These are phyloP conservation scores for Achaetomium macrosporum DNA, from an alignment of 2,329 filamentous ascomycete species.

Conservation along the genomic window DNA sequence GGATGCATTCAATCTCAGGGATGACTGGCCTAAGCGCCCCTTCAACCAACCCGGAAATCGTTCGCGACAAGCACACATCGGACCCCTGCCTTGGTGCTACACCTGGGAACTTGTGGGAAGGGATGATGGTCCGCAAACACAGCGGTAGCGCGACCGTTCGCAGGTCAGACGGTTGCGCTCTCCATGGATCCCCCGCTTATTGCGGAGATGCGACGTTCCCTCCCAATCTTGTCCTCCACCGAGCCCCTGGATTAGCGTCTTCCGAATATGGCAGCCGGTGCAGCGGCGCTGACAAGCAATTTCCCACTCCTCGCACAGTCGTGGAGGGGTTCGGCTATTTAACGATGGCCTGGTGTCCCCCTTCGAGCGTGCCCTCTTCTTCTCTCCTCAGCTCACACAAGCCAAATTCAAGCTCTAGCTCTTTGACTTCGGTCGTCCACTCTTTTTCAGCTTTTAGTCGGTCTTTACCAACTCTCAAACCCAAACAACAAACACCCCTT, in stretches of 20 bases:
- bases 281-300: constrained; percentile 20
- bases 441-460: constrained; percentile 32
- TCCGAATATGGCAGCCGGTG: constrained; percentile 19
- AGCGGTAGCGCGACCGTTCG: constrained; percentile 3
- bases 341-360: constrained; percentile 25
- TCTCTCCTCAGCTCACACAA: constrained; percentile 32
- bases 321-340: constrained; percentile 27
- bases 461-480: constrained; percentile 21
- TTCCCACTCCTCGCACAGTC: constrained; percentile 17
- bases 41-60: constrained; percentile 9
- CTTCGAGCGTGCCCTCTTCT: constrained; percentile 19
- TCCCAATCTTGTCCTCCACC: constrained; percentile 23
- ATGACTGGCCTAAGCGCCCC: constrained; percentile 9
- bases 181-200: constrained; percentile 12
- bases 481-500: constrained; percentile 10
- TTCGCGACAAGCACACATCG: background rate
- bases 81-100: constrained; percentile 10
- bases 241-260: constrained; percentile 28
- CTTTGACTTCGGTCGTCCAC: constrained; percentile 39
- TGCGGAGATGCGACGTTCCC: constrained; percentile 19
- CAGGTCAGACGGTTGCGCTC: constrained; percentile 4
- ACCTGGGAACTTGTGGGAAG: constrained; percentile 1
- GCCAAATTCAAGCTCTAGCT: constrained; percentile 28
- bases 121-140: constrained; percentile 12
- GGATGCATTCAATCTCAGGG: constrained; percentile 1